phyloP scores from a whole-genome alignment of 2,329 filamentous ascomycete species.

The Chalaropsis thielavioides region DNA sequence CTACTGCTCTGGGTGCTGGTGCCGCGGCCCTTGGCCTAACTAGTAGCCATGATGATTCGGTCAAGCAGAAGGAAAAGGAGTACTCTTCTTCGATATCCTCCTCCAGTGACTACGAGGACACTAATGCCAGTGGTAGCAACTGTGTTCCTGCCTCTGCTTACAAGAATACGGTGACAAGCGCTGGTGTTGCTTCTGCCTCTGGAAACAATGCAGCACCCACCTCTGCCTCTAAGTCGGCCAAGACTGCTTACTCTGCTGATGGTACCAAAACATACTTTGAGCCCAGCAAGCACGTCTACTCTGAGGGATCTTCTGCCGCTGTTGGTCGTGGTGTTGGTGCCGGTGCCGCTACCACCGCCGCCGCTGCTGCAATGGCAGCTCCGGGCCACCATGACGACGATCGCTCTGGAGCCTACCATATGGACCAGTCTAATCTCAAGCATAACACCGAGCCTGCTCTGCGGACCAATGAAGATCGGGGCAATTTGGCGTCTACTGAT shows the following conservation, averaged over 20 bases:
- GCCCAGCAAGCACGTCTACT: background rate
- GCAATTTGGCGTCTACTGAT: background rate
- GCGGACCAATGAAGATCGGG: background rate
- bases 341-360: background rate
- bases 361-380: constrained; percentile 5
- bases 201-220: background rate
- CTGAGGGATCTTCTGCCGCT: background rate
- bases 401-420: constrained; percentile 3
- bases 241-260: background rate
- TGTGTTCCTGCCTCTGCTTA: constrained; percentile 12
- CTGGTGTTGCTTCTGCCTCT: constrained; percentile 4
- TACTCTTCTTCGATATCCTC: constrained; percentile 15
- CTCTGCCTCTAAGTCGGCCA: background rate
- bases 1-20: constrained; percentile 14
- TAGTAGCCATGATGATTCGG: constrained; percentile 9
- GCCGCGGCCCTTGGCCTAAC: constrained; percentile 14
- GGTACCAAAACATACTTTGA: constrained; percentile 12
- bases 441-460: constrained; percentile 10
- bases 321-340: background rate
- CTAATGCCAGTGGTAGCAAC: background rate
- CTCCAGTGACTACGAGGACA: constrained; percentile 11
- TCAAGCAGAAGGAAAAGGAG: constrained; percentile 5
- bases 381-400: constrained; percentile 6
- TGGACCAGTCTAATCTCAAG: background rate
- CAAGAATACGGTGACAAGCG: constrained; percentile 4